Evolutionary conservation across 371 early-diverging fungal genomes (phyloP).

Genomic region (Capniomyces stellatus): DNA sequence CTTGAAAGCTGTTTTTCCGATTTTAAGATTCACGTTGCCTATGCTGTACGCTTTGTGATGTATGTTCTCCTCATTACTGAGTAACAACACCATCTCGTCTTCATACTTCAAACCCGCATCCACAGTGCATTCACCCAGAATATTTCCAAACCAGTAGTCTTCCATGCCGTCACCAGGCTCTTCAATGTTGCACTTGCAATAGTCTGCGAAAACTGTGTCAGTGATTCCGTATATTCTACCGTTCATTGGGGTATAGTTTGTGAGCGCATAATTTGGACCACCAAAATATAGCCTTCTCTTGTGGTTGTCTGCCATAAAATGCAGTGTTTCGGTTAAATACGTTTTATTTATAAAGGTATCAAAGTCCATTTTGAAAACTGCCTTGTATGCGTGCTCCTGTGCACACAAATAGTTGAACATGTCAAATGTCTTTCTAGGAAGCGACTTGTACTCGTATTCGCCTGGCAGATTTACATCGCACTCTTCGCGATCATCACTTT

Average conservation of each 20-base stretch:
- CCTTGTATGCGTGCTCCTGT: background rate
- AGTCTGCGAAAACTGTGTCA: background rate
- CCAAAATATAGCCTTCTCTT: background rate
- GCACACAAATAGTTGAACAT: background rate
- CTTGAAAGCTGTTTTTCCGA: too few species aligned
- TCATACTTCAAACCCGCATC: background rate
- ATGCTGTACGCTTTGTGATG: background rate
- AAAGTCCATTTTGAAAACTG: background rate
- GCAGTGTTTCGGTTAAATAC: background rate
- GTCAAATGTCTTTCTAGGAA: constrained; percentile 2
- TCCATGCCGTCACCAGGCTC: background rate
- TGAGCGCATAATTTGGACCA: background rate
- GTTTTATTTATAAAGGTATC: background rate
- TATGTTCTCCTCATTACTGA: background rate
- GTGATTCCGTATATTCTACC: background rate
- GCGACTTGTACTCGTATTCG: background rate
- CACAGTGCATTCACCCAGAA: background rate
- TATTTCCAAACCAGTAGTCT: background rate
- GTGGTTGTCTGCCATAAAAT: background rate
- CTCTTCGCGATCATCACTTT: background rate
- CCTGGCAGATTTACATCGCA: background rate
- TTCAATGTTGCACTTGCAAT: background rate
- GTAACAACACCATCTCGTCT: background rate
- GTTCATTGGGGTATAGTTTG: background rate
- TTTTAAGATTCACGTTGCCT: background rate